Evolutionary conservation across 148 eudicot genomes (phyloP).

Genomic region (Selenicereus undatus): DNA sequence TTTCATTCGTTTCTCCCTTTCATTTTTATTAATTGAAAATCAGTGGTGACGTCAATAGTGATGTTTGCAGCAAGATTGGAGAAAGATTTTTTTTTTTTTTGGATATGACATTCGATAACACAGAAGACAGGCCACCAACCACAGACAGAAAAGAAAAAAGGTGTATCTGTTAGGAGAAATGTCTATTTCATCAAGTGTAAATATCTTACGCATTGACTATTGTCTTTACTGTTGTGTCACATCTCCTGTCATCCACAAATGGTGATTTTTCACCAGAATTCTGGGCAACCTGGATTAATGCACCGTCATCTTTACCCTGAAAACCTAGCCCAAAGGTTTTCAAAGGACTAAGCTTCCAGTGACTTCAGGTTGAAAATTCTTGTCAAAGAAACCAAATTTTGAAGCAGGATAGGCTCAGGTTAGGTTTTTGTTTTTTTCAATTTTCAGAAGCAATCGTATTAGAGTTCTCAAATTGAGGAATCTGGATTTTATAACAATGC

Average conservation of each 20-base stretch:
- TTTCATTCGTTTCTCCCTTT: neutral
- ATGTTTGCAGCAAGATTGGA: neutral
- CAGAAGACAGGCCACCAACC: neutral
- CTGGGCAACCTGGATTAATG: neutral
- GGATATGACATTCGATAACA: neutral
- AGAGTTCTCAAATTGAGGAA: neutral
- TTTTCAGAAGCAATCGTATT: neutral
- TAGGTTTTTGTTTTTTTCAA: neutral
- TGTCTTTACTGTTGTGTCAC: neutral
- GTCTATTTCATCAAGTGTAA: neutral
- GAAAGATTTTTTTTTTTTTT: neutral
- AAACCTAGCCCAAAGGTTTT: neutral
- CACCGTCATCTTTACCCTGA: neutral
- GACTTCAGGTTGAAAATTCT: neutral
- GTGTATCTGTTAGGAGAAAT: neutral
- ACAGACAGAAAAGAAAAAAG: neutral
- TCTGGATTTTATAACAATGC: neutral
- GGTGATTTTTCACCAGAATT: neutral
- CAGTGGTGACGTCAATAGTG: neutral
- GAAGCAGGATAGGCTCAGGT: neutral
- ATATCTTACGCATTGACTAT: neutral
- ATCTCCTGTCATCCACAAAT: neutral
- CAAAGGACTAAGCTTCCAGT: neutral
- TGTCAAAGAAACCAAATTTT: no score
- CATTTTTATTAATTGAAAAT: neutral